Base-by-base conservation (phyloP, 1,284 basidiomycete species). In the Ganoderma lucidum region DNA sequence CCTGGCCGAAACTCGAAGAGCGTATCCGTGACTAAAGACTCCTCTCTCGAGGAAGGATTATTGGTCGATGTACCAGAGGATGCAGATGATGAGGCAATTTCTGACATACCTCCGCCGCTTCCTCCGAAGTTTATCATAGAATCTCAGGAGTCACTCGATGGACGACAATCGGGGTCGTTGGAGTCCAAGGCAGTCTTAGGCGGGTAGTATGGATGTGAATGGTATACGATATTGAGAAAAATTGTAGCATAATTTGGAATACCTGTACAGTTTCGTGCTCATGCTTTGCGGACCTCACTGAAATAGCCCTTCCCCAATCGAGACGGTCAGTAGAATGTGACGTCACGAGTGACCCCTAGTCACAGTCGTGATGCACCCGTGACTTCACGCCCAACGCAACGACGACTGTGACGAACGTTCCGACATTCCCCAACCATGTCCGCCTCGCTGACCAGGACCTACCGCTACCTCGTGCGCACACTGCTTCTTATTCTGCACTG, bases 381-480 rank as follows among this genome's bases (percentile, higher is more conserved):
- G 63, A 37, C 60, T 6, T 23, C 4, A 28, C 45, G 45, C 45
- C n/a, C 19, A 23, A 19, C 19, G 6, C 19, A 17, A n/a, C 17
- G 17, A 53, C 62, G 62, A 14, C 62, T 17, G 32, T 19, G 62
- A 48, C 51, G 28, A 63, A 63, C 62, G 62, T 41, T 48, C 63
- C 65, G 60, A 66, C 63, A 59, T 58, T 68, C 65, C 68, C 73
- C 65, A 78, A 78, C 73, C 70, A 86, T 85, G 86, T 82, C 85
- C 63, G 81, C 85, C 66, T 66, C 86, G 65, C 75, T 88, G 73
- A 82, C 84, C 65, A 79, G 81, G 63, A 83, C 85, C 41, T 89
- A 86, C 71, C 84, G 86, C 63, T 87, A 87, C 72, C 78, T 89
- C 67, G 87, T 88, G 73, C 62, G 77, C 68, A 37, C 12, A n/a